Evolutionary conservation across 805 yeast genomes (phyloP), one percentile per base, ranked within the genome.

Genomic region (Sugiyamaella floridensis): DNA sequence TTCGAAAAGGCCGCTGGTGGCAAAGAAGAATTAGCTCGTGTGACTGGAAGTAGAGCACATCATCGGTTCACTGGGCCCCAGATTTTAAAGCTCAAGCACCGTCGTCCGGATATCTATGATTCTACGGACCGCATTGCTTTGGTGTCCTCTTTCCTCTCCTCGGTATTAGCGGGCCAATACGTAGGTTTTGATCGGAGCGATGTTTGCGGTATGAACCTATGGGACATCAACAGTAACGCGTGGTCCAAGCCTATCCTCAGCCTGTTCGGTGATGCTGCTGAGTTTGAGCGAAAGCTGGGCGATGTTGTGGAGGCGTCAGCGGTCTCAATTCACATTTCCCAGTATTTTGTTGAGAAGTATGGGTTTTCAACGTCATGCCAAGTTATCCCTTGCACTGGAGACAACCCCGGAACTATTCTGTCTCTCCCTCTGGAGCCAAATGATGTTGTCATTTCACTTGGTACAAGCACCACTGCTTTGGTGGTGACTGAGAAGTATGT

Each of bases 1-100:
- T 83, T 88, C 60, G 93, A 87, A 62, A 64, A 65, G 0, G 72
- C 72, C 1, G 77, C 77, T 10, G 89, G 86, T 2, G 93, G 90
- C 28, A 70, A 77, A 11, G 72, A 71, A 29, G 57, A 59, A 10
- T 70, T 89, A 63, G 89, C 95, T 7, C 61, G 71, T 40, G 67
- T 83, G 20, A 85, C 96, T 0, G 97, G 97, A 1, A 86, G 95
- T 2, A 79, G 83, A 60, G 95, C 95, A 1, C 96, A 89, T 68
- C 85, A 85, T 63, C 74, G 97, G 55, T 89, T 89, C 64, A 89
- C 96, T 0, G 97, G 97, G 0, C 81, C 92, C n/a, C 97, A 89
- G 70, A 88, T 89, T 49, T 72, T 92, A 58, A 87, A 86, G 61
- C 69, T 89, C 45, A 79, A 79, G 2, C 73, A 80, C 48, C 66